phyloP scores from a whole-genome alignment of 2,329 filamentous ascomycete species.

The Cladosporium sp. region DNA sequence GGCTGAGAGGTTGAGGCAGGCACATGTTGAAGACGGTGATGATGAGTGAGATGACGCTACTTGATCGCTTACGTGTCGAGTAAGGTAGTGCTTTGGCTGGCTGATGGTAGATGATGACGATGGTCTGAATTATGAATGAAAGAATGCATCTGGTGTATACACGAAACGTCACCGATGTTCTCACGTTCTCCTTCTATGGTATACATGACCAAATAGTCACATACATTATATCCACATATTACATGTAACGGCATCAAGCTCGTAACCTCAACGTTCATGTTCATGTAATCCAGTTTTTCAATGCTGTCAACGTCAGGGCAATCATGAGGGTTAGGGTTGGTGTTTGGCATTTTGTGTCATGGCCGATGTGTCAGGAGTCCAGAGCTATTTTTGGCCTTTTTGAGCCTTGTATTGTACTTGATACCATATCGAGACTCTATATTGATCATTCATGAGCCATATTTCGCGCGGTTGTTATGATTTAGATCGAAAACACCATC shows the following conservation, averaged over 20 bases:
- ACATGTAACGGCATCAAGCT: too few species aligned
- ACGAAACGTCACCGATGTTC: too few species aligned
- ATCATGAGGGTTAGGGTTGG: not conserved
- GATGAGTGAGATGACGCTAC: not conserved
- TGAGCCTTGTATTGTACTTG: not conserved
- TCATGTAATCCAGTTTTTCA: too few species aligned
- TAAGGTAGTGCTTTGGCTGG: not conserved
- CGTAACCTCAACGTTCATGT: too few species aligned
- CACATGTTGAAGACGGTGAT: conserved; percentile 13
- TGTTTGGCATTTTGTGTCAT: not conserved
- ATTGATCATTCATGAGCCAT: too few species aligned
- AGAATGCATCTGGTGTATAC: not conserved
- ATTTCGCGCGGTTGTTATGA: not conserved
- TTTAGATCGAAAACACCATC: not conserved
- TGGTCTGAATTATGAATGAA: not conserved
- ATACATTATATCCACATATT: too few species aligned
- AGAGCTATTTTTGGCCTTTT: not conserved
- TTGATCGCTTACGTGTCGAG: not conserved
- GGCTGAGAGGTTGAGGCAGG: conserved; percentile 6
- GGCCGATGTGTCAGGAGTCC: not conserved
- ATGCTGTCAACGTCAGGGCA: too few species aligned
- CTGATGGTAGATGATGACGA: not conserved
- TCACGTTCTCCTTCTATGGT: too few species aligned
- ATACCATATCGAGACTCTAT: too few species aligned
- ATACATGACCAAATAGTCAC: too few species aligned